Percentiles rank a stretch among this genome's conserved stretches.
Conservation (phyloP, 2,329 filamentous ascomycete genomes). For the Aspergillus sp. region DNA sequence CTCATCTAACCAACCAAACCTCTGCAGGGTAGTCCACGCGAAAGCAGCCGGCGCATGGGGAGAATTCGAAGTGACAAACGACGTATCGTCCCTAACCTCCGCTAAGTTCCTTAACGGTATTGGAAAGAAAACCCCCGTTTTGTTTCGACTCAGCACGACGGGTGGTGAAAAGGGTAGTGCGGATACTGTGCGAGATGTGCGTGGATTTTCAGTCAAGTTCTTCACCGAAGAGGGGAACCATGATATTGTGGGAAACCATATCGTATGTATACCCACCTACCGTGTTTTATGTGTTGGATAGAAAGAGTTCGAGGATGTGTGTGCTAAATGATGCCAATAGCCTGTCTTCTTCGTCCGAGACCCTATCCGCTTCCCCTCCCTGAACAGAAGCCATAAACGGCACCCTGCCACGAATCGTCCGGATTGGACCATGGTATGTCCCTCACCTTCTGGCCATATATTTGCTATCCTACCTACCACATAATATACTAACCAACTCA, state of each 20-base stretch:
- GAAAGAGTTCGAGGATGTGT: too few species aligned
- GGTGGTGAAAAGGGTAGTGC: slow-evolving; percentile 50
- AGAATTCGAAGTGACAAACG: slow-evolving; percentile 62
- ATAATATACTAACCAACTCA: too few species aligned
- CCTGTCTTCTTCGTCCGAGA: not conserved
- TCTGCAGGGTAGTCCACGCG: slow-evolving; percentile 56
- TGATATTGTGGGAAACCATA: slow-evolving; percentile 28
- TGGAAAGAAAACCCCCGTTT: slow-evolving; percentile 56
- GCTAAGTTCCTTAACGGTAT: slow-evolving; percentile 57
- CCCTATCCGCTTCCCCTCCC: not conserved
- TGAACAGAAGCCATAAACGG: not conserved
- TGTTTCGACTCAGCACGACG: slow-evolving; percentile 53
- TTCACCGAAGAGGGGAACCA: slow-evolving; percentile 55
- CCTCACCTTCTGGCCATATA: not conserved
- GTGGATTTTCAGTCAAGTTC: slow-evolving; percentile 55
- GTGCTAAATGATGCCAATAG: not conserved
- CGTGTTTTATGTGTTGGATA: too few species aligned
- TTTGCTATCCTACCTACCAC: not conserved
- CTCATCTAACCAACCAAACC: not conserved
- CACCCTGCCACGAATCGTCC: not conserved
- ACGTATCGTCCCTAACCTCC: slow-evolving; percentile 58
- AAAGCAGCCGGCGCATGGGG: slow-evolving; percentile 61
- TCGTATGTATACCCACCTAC: slow-evolving; percentile 14
- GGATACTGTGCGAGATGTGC: slow-evolving; percentile 53
- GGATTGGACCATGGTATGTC: not conserved